Percentiles rank a stretch among this genome's conserved stretches.
These are phyloP conservation scores for Stenogyne calaminthoides DNA, from an alignment of 305 asterid species.

Conservation along the genomic window DNA sequence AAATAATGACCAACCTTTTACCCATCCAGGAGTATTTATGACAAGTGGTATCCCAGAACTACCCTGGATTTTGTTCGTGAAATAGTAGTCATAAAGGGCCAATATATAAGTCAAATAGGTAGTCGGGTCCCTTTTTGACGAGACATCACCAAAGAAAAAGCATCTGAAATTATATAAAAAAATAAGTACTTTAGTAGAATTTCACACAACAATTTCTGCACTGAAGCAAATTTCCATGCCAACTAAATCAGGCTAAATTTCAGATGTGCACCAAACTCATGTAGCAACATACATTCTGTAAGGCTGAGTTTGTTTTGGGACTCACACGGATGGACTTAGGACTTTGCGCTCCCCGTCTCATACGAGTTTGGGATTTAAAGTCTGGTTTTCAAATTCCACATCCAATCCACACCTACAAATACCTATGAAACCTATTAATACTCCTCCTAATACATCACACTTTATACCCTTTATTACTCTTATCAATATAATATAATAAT, in stretches of 20 bases:
- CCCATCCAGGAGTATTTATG: conserved; percentile 97
- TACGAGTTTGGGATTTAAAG: no score
- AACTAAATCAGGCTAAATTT: conserved; percentile 9
- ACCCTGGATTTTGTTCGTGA: conserved; percentile 38
- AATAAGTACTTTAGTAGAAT: conserved; percentile 25
- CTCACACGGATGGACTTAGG: no score
- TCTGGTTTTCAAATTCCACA: no score
- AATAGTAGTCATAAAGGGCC: conserved; percentile 71
- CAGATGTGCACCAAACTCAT: background rate
- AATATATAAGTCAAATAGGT: conserved; percentile 61
- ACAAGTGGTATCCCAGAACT: conserved; percentile 69
- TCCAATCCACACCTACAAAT: no score
- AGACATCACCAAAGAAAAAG: conserved; percentile 89
- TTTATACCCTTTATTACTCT: no score
- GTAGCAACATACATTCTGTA: background rate
- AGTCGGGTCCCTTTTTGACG: conserved; percentile 84
- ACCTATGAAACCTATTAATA: no score
- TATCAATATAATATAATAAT: no score
- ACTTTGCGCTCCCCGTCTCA: no score
- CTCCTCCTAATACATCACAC: no score
- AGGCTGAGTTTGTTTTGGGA: no score
- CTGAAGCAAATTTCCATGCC: background rate
- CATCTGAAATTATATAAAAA: conserved; percentile 58
- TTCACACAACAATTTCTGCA: background rate
- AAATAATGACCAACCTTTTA: conserved; percentile 59